Evolutionary conservation across 75 land plant genomes (phyloP), one percentile per base, ranked within the genome.

Genomic region (Pinus tabuliformis): DNA sequence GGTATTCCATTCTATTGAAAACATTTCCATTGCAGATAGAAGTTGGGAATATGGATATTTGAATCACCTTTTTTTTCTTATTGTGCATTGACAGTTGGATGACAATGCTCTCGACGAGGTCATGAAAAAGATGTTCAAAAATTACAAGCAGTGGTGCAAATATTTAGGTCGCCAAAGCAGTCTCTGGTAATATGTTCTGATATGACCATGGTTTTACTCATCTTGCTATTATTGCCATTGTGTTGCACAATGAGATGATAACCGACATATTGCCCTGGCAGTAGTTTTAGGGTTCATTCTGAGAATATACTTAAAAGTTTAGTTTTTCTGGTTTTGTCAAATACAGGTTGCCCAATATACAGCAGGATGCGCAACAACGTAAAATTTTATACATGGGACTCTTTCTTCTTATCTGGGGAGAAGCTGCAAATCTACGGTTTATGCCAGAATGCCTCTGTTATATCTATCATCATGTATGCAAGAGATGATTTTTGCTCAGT

Each of bases 401-500:
- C 20, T 97, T 94, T 84, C 83, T 97, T 58, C 84, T 97, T 24
- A 92, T 97, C 49, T 97, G 99, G 99, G 99, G 99, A 11, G 99
- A 97, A 81, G 98, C 98, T 81, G 85, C 99, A 75, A 97, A 97
- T 70, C 77, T 97, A 63, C 80, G 99, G 58, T 89, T 97, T 66
- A 87, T 97, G 92, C 99, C 99, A 66, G 99, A 97, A 75, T 95
- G 99, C 71, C 87, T 97, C 2, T 97, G 99, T 74, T 97, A 94
- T 78, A 95, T 97, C 58, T 95, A 89, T 78, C 99, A 97, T 81
- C 95, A 96, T 75, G 99, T 96, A 85, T 83, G 88, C 57, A 73
- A 57, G 30, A 28, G 70, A 66, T 63, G 28, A 17, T 33, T 28
- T 30, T 28, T 15, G 39, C 37, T 33, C 33, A 33, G 33, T 49